Evolutionary conservation across 2,329 filamentous ascomycete genomes (phyloP).

Genomic region (Davidsoniella eucalypti): DNA sequence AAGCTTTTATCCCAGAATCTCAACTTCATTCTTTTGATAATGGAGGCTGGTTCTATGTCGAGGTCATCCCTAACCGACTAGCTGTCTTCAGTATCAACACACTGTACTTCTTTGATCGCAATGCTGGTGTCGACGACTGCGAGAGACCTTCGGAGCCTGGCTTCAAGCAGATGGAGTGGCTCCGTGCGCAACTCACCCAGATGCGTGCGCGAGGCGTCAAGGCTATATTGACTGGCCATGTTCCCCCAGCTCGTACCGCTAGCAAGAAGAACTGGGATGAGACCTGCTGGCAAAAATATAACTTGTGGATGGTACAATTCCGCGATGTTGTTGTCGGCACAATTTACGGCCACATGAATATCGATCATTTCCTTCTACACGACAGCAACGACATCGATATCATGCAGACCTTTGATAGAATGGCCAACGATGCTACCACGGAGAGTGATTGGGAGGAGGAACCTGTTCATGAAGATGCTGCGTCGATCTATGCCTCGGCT

Average conservation of each 20-base stretch:
- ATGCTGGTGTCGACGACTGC: conserved; percentile 87
- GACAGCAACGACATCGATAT: conserved; percentile 65
- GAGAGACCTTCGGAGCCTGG: conserved; percentile 63
- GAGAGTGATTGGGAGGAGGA: conserved; percentile 19
- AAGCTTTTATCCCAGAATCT: conserved; percentile 73
- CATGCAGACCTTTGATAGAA: not conserved
- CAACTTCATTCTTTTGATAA: conserved; percentile 82
- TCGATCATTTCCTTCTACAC: conserved; percentile 90
- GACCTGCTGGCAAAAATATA: conserved; percentile 96
- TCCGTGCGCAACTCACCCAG: conserved; percentile 72
- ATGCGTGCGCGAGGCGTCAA: conserved; percentile 78
- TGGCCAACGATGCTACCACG: conserved; percentile 39
- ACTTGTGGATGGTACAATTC: conserved; percentile 77
- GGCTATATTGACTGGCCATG: conserved; percentile 84
- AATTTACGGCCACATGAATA: conserved; percentile 93
- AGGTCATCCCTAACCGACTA: conserved; percentile 73
- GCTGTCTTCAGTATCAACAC: conserved; percentile 92
- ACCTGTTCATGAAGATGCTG: conserved; percentile 19
- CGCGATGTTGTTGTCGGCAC: conserved; percentile 71
- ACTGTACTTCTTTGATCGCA: conserved; percentile 87
- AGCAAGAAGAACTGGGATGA: conserved; percentile 88
- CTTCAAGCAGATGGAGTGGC: conserved; percentile 91
- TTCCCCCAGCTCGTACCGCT: conserved; percentile 73
- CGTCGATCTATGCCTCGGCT: conserved; percentile 23
- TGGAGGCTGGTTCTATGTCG: conserved; percentile 87